Evolutionary conservation across 1,139 yeast genomes (phyloP), one percentile per base, ranked within the genome.

Genomic region (Kluyveromyces sp.): DNA sequence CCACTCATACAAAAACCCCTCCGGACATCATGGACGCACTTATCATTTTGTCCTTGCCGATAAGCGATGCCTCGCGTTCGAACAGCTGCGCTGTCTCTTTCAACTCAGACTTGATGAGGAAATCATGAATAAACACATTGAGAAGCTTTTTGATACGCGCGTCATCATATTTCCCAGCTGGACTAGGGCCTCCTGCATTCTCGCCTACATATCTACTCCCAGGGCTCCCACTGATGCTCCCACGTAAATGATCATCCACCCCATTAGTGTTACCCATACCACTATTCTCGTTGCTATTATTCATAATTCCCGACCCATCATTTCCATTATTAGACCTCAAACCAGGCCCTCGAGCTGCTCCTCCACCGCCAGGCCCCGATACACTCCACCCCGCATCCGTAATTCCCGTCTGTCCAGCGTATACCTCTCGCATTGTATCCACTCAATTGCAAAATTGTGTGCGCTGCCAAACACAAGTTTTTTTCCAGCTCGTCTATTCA

Each of bases 1-100:
- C 97, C 97, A 90, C 63, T 89, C 97, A 57, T 77, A 81, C 40
- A 89, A 69, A 59, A 87, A 89, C 7, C 96, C 94, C 57, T 83
- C 90, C 0, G 95, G 94, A 41, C 43, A 3, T 41, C 43, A 21
- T 41, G 36, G 10, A 21, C 3, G 95, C 82, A 60, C 88, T 88
- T 78, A 78, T 77, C 48, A 28, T 39, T 28, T 46, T 51, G 41
- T 47, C 41, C 34, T 37, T 45, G 35, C 49, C 56, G 37, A 42
- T 46, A 33, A 59, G 53, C 44, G 81, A 87, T 0, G 90, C 89
- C 63, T 89, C 96, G 52, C 75, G 76, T 53, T 77, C 78, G 62
- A 89, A 87, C 29, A 77, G 75, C 48, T 73, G 72, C 2, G 96
- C 96, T 1, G 95, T 79, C 48, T 80, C 81, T 7, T 77, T 74